Percentiles rank a stretch among this genome's conserved stretches.
Conservation (phyloP, 768 basidiomycete genomes). For the Leucocoprinus birnbaumii region DNA sequence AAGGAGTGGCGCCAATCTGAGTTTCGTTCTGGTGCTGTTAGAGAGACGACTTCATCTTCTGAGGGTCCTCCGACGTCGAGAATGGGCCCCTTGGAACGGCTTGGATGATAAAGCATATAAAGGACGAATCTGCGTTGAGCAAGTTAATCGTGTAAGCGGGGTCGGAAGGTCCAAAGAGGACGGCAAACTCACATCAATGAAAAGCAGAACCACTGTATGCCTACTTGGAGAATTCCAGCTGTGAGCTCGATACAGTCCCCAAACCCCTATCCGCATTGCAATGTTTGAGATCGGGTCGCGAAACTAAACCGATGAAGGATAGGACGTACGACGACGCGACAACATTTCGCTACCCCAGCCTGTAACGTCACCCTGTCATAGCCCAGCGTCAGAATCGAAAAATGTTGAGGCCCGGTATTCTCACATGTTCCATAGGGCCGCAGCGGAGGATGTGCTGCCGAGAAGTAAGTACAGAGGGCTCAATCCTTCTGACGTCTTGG, state of each 20-base stretch:
- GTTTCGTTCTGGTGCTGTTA: slow-evolving; percentile 50
- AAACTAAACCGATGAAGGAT: neutral
- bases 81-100: slow-evolving; percentile 65
- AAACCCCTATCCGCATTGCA: slow-evolving; percentile 46
- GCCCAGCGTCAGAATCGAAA: slow-evolving; percentile 15
- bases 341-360: slow-evolving; percentile 81
- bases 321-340: slow-evolving; percentile 64
- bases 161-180: neutral
- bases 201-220: slow-evolving; percentile 83
- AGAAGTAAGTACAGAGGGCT: slow-evolving; percentile 90
- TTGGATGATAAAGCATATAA: slow-evolving; percentile 91
- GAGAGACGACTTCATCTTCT: slow-evolving; percentile 32
- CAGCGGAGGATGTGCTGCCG: slow-evolving; percentile 80
- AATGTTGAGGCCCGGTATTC: too few relatives aligned
- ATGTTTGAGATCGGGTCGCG: neutral
- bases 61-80: slow-evolving; percentile 16
- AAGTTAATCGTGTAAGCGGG: too few relatives aligned
- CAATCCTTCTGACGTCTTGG: slow-evolving; percentile 82
- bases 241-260: slow-evolving; percentile 76
- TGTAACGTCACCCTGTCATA: slow-evolving; percentile 73
- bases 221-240: slow-evolving; percentile 81
- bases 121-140: slow-evolving; percentile 68
- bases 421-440: slow-evolving; percentile 83
- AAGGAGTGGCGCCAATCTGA: slow-evolving; percentile 80
- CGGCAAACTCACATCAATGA: slow-evolving; percentile 79